These are phyloP conservation scores for Extremus antarcticus DNA, from an alignment of 495 filamentous ascomycete species.

Conservation along the genomic window DNA sequence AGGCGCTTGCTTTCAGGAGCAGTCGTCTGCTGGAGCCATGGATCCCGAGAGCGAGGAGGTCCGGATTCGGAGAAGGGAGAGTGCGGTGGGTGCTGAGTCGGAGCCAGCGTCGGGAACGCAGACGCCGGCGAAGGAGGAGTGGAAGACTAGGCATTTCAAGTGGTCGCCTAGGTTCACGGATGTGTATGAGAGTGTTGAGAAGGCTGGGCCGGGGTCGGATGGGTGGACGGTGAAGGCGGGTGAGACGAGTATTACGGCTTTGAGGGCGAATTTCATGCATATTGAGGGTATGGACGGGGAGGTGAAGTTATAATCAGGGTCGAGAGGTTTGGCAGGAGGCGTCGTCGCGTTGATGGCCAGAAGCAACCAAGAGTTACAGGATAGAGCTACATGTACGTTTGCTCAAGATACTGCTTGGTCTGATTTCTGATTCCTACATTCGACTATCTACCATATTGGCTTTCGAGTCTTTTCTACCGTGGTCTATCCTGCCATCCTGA, in stretches of 20 bases:
- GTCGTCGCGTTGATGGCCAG: no score
- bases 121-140: conserved; percentile 17
- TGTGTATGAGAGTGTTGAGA: conserved; percentile 73
- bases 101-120: conserved; percentile 11
- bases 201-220: conserved; percentile 74
- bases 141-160: conserved; percentile 72
- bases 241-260: conserved; percentile 79
- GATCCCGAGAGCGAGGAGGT: conserved; percentile 49
- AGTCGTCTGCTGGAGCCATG: conserved; percentile 40
- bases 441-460: no score
- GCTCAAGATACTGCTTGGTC: no score
- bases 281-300: conserved; percentile 53
- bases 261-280: conserved; percentile 89
- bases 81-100: conserved; percentile 8
- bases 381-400: no score
- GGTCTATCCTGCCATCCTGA: no score
- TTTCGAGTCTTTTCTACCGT: no score
- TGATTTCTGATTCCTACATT: no score
- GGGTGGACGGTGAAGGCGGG: conserved; percentile 87
- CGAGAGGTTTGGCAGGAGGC: no score
- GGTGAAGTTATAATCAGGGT: conserved; percentile 64
- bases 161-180: conserved; percentile 67
- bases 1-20: conserved; percentile 75
- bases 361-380: no score
- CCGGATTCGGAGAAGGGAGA: conserved; percentile 33